Base-by-base conservation (phyloP, 2,329 filamentous ascomycete genomes). In the Pseudogymnoascus sp. region DNA sequence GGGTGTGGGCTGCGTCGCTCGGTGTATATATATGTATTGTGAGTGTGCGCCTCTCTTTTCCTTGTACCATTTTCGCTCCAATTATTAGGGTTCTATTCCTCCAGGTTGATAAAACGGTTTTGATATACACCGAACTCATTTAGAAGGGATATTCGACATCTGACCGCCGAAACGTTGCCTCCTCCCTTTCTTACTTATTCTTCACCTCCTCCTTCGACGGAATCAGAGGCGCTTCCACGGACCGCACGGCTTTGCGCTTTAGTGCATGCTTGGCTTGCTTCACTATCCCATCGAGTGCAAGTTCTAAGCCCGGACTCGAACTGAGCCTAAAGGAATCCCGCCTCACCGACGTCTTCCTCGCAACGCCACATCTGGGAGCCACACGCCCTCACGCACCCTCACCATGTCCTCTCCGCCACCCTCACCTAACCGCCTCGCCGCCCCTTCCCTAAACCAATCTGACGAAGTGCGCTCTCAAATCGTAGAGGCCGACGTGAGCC, bases 1-100 rank as follows among this genome's bases (percentile, higher is more conserved):
- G 17, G 40, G 40, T 42, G 40, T 42, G 38, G 40, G 10, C 19
- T 44, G 44, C n/a, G 9, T 53, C 26, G 47, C 47, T 53, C 47
- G 26, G 26, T 53, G 47, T 53, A 53, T 53, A 53, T 53, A 53
- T 53, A 53, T 53, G 47, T 53, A 53, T 53, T 53, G 23, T 53
- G 4, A 53, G 26, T 28, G 26, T 53, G 47, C 47, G 47, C 47
- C 47, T 53, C 47, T 31, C 47, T 31, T 31, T 53, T 53, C 47
- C 26, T 31, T 31, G 47, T 31, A 17, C 47, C 26, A 50, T 53
- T 53, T 53, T 53, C 47, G 15, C 47, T 53, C 47, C 47, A 31
- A 31, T 53, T 53, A 53, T 53, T 53, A 53, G 47, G 23, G 26
- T 53, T 53, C 47, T 53, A 13, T 31, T 31, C 17, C 47, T 31